Conservation (phyloP, 768 basidiomycete species). For the Amanita polypyramis region DNA sequence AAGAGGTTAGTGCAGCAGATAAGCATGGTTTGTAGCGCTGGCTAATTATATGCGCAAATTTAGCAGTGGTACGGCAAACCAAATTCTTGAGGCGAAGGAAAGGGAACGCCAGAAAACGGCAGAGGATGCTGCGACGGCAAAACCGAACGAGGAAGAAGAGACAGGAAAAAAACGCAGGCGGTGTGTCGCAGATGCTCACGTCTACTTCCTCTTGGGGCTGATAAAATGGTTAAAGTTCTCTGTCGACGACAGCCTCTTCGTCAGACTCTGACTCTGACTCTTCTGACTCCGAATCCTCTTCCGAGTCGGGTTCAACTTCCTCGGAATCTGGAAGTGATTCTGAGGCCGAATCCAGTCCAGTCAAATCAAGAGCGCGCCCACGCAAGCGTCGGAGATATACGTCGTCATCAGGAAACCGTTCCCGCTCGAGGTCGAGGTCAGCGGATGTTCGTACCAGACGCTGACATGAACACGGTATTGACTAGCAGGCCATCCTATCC, state of each 20-base stretch:
- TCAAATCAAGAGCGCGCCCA: slow-evolving; percentile 1
- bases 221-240: slow-evolving; percentile 3
- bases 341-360: slow-evolving; percentile 5
- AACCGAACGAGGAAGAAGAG: slow-evolving; percentile 23
- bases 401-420: not conserved
- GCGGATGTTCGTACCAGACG: not conserved
- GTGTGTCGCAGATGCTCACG: slow-evolving; percentile 13
- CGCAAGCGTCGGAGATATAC: slow-evolving; percentile 3
- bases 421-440: slow-evolving; percentile 4
- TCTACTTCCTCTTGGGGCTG: not conserved
- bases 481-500: not conserved
- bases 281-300: slow-evolving; percentile 24
- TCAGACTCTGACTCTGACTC: slow-evolving; percentile 28
- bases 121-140: slow-evolving; percentile 21
- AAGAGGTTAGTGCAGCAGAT: slow-evolving; percentile 42
- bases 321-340: not conserved
- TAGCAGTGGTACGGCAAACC: slow-evolving; percentile 70
- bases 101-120: slow-evolving; percentile 49
- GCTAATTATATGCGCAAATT: not conserved
- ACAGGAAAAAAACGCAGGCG: slow-evolving; percentile 27
- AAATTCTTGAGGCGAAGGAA: slow-evolving; percentile 75
- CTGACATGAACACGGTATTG: not conserved
- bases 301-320: slow-evolving; percentile 9
- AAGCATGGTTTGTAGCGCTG: not conserved
- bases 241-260: slow-evolving; percentile 20